phyloP scores from a whole-genome alignment of 2,329 filamentous ascomycete genomes.

The Magnaporthiopsis poae region DNA sequence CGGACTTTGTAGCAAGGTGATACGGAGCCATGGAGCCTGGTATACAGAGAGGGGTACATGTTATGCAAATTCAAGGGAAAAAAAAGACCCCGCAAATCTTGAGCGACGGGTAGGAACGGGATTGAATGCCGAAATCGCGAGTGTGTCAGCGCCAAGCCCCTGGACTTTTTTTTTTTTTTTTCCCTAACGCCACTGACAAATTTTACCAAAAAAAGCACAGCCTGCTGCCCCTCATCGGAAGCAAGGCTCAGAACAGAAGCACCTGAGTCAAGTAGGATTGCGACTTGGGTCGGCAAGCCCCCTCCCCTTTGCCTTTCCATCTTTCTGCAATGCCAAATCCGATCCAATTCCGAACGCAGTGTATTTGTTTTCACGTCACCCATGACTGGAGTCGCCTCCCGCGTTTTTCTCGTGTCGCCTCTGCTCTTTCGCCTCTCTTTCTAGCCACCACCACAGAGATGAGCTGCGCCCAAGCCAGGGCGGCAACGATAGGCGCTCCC shows the following conservation, averaged over 20 bases:
- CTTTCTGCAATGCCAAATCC: not conserved
- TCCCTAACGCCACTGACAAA: not conserved
- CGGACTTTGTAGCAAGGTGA: not conserved
- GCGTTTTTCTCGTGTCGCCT: not conserved
- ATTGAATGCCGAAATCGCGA: not conserved
- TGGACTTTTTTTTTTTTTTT: not conserved
- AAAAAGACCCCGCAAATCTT: not conserved
- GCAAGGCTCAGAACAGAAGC: not conserved
- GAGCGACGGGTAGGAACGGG: not conserved
- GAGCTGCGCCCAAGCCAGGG: not conserved
- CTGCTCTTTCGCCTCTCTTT: not conserved
- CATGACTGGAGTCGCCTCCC: accelerated
- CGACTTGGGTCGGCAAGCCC: no score
- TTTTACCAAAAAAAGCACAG: not conserved
- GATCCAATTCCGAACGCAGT: not conserved
- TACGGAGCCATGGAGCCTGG: not conserved
- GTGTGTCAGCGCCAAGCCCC: not conserved
- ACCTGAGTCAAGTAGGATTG: no score
- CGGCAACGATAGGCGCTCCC: not conserved
- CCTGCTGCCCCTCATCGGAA: not conserved
- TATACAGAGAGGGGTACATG: not conserved
- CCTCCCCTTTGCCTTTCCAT: no score
- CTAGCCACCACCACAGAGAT: not conserved
- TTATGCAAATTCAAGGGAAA: not conserved
- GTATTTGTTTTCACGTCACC: not conserved